Percentiles rank a stretch among this genome's conserved stretches.
Evolutionary conservation across 2,329 filamentous ascomycete species (phyloP).

Genomic region (Rhinocladiella similis): DNA sequence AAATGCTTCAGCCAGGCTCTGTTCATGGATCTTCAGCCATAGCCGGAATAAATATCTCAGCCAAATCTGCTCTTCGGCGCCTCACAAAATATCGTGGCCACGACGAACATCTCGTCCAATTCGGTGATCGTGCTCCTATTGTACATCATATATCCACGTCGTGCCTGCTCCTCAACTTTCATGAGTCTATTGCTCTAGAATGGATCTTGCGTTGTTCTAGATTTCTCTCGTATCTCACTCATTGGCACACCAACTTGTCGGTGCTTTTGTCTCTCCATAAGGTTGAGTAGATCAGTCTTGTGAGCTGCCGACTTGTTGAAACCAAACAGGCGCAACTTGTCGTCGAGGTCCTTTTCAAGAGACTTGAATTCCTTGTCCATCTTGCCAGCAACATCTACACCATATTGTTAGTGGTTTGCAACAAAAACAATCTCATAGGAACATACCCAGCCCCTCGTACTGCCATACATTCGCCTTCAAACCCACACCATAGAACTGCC

Average conservation of each 20-base stretch:
- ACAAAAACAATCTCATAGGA: not conserved
- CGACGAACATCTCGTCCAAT: no score
- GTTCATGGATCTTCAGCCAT: no score
- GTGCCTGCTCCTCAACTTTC: no score
- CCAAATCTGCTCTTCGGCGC: no score
- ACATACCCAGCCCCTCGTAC: slow-evolving; percentile 69
- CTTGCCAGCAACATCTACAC: slow-evolving; percentile 40
- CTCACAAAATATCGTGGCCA: no score
- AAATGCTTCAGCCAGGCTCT: no score
- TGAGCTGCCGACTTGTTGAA: slow-evolving; percentile 36
- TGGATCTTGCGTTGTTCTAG: slow-evolving; percentile 13
- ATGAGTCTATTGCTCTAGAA: slow-evolving; percentile 1
- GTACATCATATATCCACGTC: no score
- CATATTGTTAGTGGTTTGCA: slow-evolving; percentile 4
- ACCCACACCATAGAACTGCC: slow-evolving; percentile 92
- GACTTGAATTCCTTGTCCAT: slow-evolving; percentile 41
- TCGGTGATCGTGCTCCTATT: no score
- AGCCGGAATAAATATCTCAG: no score
- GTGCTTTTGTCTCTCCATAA: slow-evolving; percentile 40
- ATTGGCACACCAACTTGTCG: slow-evolving; percentile 38
- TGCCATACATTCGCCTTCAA: slow-evolving; percentile 99
- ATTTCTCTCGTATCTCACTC: slow-evolving; percentile 34
- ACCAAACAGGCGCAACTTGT: slow-evolving; percentile 44
- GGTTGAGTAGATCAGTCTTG: slow-evolving; percentile 34
- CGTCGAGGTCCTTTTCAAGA: slow-evolving; percentile 42